Evolutionary conservation across 768 basidiomycete species (phyloP), one percentile per base, ranked within the genome.

Genomic region (Suillus luteus): DNA sequence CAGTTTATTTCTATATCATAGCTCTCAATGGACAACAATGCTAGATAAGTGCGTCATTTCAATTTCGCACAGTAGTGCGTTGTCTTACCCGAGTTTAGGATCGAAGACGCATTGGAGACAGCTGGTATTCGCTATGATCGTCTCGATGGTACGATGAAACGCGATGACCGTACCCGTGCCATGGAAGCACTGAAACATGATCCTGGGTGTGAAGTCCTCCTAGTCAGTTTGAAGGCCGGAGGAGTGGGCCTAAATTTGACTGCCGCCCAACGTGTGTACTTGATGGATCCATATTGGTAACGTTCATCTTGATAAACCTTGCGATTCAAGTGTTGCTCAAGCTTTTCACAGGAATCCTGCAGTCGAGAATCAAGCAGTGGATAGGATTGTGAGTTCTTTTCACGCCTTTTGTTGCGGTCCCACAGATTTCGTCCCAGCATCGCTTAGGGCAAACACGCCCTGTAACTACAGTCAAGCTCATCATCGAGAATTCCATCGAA

Each of bases 231-330:
- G 68, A 92, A 96, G 71, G 97, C 97, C 8, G 97, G 97, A 60
- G 97, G 97, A 61, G 97, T 99, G 6, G 97, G 96, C 17, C 80
- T 99, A 62, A 99, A 99, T 75, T 83, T 99, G 52, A 98, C 96
- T 1, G 90, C 95, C 19, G 97, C 96, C 55, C 92, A 90, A 72
- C 92, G 89, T 61, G 95, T 93, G 19, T 99, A 97, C 76, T 79
- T 99, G 49, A 95, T 99, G 88, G 95, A 98, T 78, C 95, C 95
- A 48, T 98, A 97, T 75, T 98, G 95, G 95, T 90, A 72, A 67
- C 79, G 54, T 52, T 49, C 49, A 54, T 24, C 55, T 31, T 17
- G 22, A 44, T 15, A 65, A 37, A 60, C 15, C 24, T 58, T 24
- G 33, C 33, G 37, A 59, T 43, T 43, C 33, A 60, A 46, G 65